Conservation (phyloP, 2,329 filamentous ascomycete species). For the Fusarium liriodendri region DNA sequence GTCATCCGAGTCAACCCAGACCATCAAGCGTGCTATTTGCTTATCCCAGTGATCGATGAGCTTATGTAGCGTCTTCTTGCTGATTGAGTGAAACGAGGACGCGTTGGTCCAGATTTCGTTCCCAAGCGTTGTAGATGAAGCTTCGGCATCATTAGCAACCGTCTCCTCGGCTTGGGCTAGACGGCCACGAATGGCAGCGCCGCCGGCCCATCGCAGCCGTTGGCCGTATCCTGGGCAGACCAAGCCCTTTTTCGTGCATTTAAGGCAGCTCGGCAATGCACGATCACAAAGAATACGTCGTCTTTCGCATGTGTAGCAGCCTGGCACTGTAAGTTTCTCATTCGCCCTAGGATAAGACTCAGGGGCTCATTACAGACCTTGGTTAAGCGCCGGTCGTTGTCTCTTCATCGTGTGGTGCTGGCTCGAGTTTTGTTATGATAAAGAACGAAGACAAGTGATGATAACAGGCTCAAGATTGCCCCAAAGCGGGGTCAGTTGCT, state of each 20-base stretch:
- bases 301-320: conserved; percentile 42
- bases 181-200: conserved; percentile 43
- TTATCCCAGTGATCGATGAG: conserved; percentile 46
- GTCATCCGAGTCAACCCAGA: conserved; percentile 46
- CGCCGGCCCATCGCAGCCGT: conserved; percentile 44
- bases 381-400: not conserved
- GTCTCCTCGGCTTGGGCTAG: conserved; percentile 16
- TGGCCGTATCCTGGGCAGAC: conserved; percentile 43
- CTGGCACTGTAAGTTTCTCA: not conserved
- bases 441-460: not conserved
- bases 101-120: conserved; percentile 23
- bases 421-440: not conserved
- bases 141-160: not conserved
- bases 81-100: conserved; percentile 30
- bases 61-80: conserved; percentile 7
- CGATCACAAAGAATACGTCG: conserved; percentile 47
- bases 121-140: not conserved
- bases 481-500: not conserved
- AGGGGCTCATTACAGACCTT: not conserved
- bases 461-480: not conserved
- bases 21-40: conserved; percentile 46
- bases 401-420: not conserved
- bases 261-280: conserved; percentile 38
- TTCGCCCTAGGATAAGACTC: no score
- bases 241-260: conserved; percentile 45